A percentile compares a stretch with the other conserved stretches of the same genome.
phyloP scores from a whole-genome alignment of 768 basidiomycete genomes.

The Ephemerocybe angulata region DNA sequence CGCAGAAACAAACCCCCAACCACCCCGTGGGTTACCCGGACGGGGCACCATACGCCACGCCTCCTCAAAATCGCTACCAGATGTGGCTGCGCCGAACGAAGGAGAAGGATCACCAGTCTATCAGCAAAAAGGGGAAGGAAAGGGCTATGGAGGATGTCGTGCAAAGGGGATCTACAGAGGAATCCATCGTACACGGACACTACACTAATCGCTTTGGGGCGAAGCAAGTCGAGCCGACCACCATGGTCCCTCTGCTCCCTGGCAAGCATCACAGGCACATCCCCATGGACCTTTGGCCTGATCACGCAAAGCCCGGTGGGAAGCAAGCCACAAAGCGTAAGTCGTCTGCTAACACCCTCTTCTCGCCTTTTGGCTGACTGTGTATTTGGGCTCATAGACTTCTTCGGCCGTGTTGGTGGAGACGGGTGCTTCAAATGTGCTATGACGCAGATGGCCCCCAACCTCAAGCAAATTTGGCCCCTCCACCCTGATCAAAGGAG shows the following conservation, averaged over 20 bases:
- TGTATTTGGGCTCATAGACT: slow-evolving; percentile 28
- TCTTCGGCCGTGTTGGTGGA: slow-evolving; percentile 55
- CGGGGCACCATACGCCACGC: slow-evolving; percentile 37
- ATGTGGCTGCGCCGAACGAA: slow-evolving; percentile 26
- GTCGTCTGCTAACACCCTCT: not conserved
- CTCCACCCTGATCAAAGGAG: slow-evolving; percentile 69
- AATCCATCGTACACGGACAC: slow-evolving; percentile 47
- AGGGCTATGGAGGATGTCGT: slow-evolving; percentile 15
- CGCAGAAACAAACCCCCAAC: slow-evolving; percentile 3
- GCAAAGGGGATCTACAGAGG: not conserved
- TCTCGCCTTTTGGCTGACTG: not conserved
- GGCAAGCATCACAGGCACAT: slow-evolving; percentile 41
- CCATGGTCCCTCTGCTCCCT: slow-evolving; percentile 50
- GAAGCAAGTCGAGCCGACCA: slow-evolving; percentile 49
- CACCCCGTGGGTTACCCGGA: slow-evolving; percentile 44
- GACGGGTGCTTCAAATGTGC: slow-evolving; percentile 59
- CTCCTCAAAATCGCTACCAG: slow-evolving; percentile 48
- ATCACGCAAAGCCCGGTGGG: slow-evolving; percentile 25
- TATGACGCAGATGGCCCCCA: slow-evolving; percentile 53
- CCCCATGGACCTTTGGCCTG: slow-evolving; percentile 36
- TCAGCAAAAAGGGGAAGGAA: slow-evolving; percentile 23
- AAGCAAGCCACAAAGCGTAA: slow-evolving; percentile 25
- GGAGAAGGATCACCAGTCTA: slow-evolving; percentile 1
- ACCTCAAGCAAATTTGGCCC: slow-evolving; percentile 41
- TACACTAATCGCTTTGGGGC: slow-evolving; percentile 45